Percentiles rank a stretch among this genome's conserved stretches.
These are phyloP conservation scores for Fusarium sp. DNA, from an alignment of 2,329 filamentous ascomycete genomes.

Conservation along the genomic window DNA sequence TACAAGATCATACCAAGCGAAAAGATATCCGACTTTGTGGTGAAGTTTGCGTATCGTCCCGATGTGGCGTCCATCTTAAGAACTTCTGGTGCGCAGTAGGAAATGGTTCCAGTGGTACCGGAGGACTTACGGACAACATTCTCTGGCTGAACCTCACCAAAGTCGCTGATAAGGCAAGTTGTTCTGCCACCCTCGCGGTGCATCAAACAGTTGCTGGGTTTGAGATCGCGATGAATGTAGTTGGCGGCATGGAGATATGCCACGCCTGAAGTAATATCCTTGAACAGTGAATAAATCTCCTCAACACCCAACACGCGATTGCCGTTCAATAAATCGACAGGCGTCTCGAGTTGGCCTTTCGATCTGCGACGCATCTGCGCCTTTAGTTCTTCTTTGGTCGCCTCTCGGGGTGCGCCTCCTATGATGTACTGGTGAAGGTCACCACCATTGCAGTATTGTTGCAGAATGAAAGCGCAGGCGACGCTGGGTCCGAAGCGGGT, in stretches of 20 bases:
- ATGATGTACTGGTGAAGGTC: constrained; percentile 90
- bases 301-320: constrained; percentile 74
- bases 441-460: constrained; percentile 96
- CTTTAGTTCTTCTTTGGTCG: constrained; percentile 87
- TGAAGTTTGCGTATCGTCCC: constrained; percentile 90
- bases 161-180: constrained; percentile 92
- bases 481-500: constrained; percentile 91
- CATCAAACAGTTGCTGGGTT: constrained; percentile 93
- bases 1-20: constrained; percentile 98
- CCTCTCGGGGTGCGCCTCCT: constrained; percentile 71
- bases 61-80: constrained; percentile 73
- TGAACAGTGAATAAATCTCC: constrained; percentile 96
- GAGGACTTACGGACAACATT: constrained; percentile 87
- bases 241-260: constrained; percentile 90
- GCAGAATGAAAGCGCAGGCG: constrained; percentile 94
- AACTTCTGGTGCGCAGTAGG: constrained; percentile 97
- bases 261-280: constrained; percentile 91
- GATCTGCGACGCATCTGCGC: constrained; percentile 86
- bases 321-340: constrained; percentile 59
- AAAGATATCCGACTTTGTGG: constrained; percentile 97
- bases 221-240: constrained; percentile 96
- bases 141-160: constrained; percentile 93
- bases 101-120: constrained; percentile 94
- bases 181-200: constrained; percentile 79
- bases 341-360: constrained; percentile 77